Evolutionary conservation across 805 yeast species (phyloP), one percentile per base, ranked within the genome.

Genomic region (Ogataea pini): DNA sequence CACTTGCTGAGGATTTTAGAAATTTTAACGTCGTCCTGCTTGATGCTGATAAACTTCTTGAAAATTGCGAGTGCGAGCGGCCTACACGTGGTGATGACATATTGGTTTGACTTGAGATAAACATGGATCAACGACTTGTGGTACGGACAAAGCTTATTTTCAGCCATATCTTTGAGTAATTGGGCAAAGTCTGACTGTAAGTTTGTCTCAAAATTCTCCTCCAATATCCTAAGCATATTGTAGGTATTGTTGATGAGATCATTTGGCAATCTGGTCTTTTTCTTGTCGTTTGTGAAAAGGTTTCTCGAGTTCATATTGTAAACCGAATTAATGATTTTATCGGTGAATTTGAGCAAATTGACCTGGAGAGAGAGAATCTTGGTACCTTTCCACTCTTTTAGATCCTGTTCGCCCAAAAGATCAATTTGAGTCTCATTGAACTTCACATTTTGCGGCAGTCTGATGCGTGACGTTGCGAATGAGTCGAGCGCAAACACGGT

Each of bases 401-500:
- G 47, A 25, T 62, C 65, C 4, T 46, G 25, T n/a, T 42, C 52
- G 46, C 54, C 52, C 39, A 60, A 57, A 6, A 63, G 47, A 17
- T 66, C 72, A 17, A 63, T 62, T 33, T 65, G 68, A 9, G 68
- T 65, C 49, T 66, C 68, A 39, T 62, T 54, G 34, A 56, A 60
- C 33, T 62, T 63, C 31, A 70, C 63, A 49, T 64, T 71, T n/a
- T 62, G 59, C 0, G 73, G 73, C 29, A 68, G 63, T 17, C 72
- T 66, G 19, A 69, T 52, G 32, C 70, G 64, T 3, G 72, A 68
- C n/a, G 69, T 62, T 56, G 72, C 70, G 18, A 66, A 60, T 17
- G 67, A 62, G 42, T 69, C 72, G 55, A 70, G 58, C 5, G 66
- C 59, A 50, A 63, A 69, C 17, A 66, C 64, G 9, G 75, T 68